Evolutionary conservation across 331 rosid genomes (phyloP).

Genomic region (Malus hybrid): DNA sequence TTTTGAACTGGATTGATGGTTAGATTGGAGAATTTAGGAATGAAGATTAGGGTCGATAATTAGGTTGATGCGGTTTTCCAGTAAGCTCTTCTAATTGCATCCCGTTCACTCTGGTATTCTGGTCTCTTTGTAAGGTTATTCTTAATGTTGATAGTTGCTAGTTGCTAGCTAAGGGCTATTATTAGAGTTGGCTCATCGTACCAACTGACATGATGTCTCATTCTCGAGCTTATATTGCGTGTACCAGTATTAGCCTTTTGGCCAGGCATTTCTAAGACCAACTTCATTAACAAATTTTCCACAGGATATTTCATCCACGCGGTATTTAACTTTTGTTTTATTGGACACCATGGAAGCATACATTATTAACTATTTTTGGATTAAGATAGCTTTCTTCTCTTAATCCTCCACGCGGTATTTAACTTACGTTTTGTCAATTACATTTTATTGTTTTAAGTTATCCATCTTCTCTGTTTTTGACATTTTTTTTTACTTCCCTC

Average conservation of each 20-base stretch:
- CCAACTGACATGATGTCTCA: not conserved
- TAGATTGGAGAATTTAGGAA: not conserved
- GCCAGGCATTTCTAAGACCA: not conserved
- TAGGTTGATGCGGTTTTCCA: not conserved
- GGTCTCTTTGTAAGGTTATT: not conserved
- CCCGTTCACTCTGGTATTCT: not conserved
- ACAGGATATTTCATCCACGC: not conserved
- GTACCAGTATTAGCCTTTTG: not conserved
- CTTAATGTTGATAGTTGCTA: not conserved
- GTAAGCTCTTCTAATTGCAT: not conserved
- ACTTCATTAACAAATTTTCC: not conserved
- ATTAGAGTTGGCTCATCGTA: not conserved
- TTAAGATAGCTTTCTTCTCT: not conserved
- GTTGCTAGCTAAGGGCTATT: not conserved
- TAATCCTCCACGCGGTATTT: too few species aligned
- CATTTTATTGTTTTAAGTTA: not conserved
- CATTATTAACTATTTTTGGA: not conserved
- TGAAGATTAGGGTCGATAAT: not conserved
- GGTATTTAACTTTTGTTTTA: not conserved
- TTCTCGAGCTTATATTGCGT: not conserved
- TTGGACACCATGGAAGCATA: too few species aligned
- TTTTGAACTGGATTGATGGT: not conserved
- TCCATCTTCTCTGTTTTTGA: not conserved
- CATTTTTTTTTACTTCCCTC: too few species aligned
- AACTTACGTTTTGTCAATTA: not conserved